These are phyloP conservation scores for Bryoerythrophyllum caledonicum DNA, from an alignment of 225 moss, liverwort and hornwort genomes.

Conservation along the genomic window DNA sequence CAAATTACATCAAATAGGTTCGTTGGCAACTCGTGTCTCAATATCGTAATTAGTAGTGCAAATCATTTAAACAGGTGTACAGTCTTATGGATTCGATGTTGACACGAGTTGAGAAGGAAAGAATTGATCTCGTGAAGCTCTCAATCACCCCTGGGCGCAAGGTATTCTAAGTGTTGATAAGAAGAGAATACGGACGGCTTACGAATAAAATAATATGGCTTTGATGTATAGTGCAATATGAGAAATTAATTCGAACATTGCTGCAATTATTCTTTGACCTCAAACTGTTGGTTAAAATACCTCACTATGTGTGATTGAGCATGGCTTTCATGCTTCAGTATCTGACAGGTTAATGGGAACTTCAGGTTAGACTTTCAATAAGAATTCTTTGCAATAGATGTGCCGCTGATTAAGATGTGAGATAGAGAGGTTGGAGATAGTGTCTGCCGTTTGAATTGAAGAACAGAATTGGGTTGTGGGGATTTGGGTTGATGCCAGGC, in stretches of 20 bases:
- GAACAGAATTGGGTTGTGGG: constrained; percentile 49
- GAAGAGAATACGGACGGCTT: not conserved
- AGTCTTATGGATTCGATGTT: constrained; percentile 56
- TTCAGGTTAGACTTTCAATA: constrained; percentile 18
- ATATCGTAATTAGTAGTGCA: constrained; percentile 31
- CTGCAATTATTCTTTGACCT: not conserved
- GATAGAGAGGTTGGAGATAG: constrained; percentile 23
- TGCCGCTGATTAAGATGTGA: constrained; percentile 27
- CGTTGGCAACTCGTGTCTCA: constrained; percentile 11
- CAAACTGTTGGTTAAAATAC: not conserved
- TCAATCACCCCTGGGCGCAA: constrained; percentile 30
- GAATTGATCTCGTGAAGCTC: constrained; percentile 43
- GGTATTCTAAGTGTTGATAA: constrained; percentile 30
- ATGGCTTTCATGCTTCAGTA: not conserved
- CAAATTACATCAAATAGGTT: not conserved
- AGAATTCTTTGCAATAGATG: constrained; percentile 18
- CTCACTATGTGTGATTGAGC: not conserved
- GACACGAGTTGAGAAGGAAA: constrained; percentile 52
- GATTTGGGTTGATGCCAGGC: constrained; percentile 58
- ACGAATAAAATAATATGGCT: not conserved
- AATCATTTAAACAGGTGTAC: constrained; percentile 48
- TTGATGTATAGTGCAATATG: constrained; percentile 6
- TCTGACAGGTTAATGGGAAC: constrained; percentile 19
- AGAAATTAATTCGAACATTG: not conserved
- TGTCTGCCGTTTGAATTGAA: constrained; percentile 48